Conservation (phyloP, 352 stramenopile species). For the Phytophthora cryptogea region DNA sequence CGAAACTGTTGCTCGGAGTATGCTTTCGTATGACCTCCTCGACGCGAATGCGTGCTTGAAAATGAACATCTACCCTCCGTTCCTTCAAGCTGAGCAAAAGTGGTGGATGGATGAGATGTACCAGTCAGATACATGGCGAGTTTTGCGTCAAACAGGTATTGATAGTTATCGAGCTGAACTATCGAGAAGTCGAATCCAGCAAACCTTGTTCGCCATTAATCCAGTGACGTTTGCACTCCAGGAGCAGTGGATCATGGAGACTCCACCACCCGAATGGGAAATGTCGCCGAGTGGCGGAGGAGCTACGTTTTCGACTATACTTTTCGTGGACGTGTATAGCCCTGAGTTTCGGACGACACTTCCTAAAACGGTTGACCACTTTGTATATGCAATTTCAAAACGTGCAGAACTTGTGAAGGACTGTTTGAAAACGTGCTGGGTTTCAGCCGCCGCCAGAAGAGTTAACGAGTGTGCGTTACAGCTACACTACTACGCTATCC, state of each 20-base stretch:
- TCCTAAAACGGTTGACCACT: conserved; percentile 83
- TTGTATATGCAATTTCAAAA: conserved; percentile 81
- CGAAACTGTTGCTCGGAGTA: conserved; percentile 71
- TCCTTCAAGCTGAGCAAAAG: conserved; percentile 79
- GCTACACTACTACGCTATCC: conserved; percentile 32
- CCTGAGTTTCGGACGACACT: conserved; percentile 66
- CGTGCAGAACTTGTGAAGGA: conserved; percentile 86
- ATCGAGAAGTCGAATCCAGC: conserved; percentile 46
- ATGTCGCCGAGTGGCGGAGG: conserved; percentile 42
- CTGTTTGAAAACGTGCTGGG: conserved; percentile 83
- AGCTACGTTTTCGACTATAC: conserved; percentile 64
- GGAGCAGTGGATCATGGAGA: conserved; percentile 85
- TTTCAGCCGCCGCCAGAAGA: conserved; percentile 67
- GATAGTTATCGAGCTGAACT: conserved; percentile 48
- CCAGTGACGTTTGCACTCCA: conserved; percentile 87
- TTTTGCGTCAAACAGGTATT: conserved; percentile 83
- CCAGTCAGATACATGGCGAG: conserved; percentile 71
- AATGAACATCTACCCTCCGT: conserved; percentile 85
- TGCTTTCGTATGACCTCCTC: conserved; percentile 90
- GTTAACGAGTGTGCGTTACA: conserved; percentile 71
- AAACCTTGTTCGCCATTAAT: conserved; percentile 75
- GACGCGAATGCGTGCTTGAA: conserved; percentile 67
- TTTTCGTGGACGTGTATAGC: conserved; percentile 85
- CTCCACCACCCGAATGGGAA: conserved; percentile 73
- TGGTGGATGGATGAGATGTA: conserved; percentile 88